Conservation (phyloP, 2,329 filamentous ascomycete genomes). For the Xylogone sp. region DNA sequence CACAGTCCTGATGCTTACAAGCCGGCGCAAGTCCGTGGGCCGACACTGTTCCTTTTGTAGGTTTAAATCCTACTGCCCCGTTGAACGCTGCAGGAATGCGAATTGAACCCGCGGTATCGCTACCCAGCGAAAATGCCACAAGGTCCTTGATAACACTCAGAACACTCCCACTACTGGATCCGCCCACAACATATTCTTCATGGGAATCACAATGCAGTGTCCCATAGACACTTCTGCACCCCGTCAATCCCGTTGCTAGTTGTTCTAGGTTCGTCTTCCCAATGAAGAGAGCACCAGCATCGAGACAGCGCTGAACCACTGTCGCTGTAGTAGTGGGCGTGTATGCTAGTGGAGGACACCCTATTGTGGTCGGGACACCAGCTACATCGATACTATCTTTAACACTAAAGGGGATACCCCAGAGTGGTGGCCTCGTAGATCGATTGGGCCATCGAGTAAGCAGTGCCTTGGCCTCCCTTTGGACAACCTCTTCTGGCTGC, state of each 20-base stretch:
- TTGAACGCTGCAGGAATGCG: slow-evolving; percentile 47
- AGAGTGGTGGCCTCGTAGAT: slow-evolving; percentile 42
- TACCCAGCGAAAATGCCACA: slow-evolving; percentile 50
- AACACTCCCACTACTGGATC: slow-evolving; percentile 49
- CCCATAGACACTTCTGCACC: slow-evolving; percentile 50
- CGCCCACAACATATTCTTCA: slow-evolving; percentile 46
- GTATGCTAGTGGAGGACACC: slow-evolving; percentile 42
- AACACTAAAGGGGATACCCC: slow-evolving; percentile 46
- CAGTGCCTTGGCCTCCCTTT: slow-evolving; percentile 38
- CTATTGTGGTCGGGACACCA: slow-evolving; percentile 41
- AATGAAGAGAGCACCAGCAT: slow-evolving; percentile 50
- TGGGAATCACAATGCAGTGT: slow-evolving; percentile 44
- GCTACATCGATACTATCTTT: slow-evolving; percentile 47
- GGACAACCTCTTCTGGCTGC: slow-evolving; percentile 33
- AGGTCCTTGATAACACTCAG: slow-evolving; percentile 47
- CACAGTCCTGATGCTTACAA: slow-evolving; percentile 50
- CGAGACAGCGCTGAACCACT: slow-evolving; percentile 42
- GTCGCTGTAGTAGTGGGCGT: slow-evolving; percentile 39
- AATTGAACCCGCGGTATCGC: slow-evolving; percentile 50
- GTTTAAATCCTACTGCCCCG: slow-evolving; percentile 43
- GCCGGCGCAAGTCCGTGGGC: slow-evolving; percentile 44
- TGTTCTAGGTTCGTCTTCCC: slow-evolving; percentile 55
- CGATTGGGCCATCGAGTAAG: slow-evolving; percentile 33
- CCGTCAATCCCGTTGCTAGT: slow-evolving; percentile 51
- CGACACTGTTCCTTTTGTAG: slow-evolving; percentile 46